Percentiles rank a stretch among this genome's conserved stretches.
Evolutionary conservation across 331 rosid genomes (phyloP).

Genomic region (Dryas integrifolia): DNA sequence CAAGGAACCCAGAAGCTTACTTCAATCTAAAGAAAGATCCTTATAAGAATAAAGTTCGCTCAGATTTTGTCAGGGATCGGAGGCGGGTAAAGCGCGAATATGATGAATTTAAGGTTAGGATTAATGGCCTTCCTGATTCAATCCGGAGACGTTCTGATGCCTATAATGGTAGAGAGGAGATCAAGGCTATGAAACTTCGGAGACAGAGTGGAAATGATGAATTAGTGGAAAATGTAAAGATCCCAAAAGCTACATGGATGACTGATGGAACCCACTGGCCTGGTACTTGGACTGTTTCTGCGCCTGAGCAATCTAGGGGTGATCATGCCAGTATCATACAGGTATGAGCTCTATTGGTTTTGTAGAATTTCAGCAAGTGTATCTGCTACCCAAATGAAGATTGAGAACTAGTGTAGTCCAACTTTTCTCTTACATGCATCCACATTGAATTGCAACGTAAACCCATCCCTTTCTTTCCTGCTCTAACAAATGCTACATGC

Average conservation of each 20-base stretch:
- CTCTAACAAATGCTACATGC: background rate
- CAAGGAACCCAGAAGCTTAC: slow-evolving; percentile 76
- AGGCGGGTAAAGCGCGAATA: slow-evolving; percentile 72
- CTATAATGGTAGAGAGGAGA: slow-evolving; percentile 60
- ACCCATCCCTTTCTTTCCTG: background rate
- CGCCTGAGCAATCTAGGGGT: slow-evolving; percentile 58
- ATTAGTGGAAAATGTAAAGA: slow-evolving; percentile 38
- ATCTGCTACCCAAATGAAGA: background rate
- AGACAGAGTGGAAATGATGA: slow-evolving; percentile 56
- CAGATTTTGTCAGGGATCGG: slow-evolving; percentile 81
- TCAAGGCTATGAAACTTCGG: slow-evolving; percentile 49
- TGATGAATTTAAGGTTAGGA: slow-evolving; percentile 73
- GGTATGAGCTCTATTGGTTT: slow-evolving; percentile 29
- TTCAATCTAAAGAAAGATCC: slow-evolving; percentile 66
- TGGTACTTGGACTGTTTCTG: slow-evolving; percentile 60
- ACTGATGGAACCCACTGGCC: slow-evolving; percentile 77
- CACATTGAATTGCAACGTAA: background rate
- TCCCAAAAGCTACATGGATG: slow-evolving; percentile 78
- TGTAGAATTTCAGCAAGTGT: background rate
- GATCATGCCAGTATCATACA: slow-evolving; percentile 84
- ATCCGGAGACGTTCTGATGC: slow-evolving; percentile 72
- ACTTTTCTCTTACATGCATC: background rate
- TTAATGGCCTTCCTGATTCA: slow-evolving; percentile 71
- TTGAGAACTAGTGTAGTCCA: background rate
- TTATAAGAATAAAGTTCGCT: slow-evolving; percentile 55